Evolutionary conservation across 495 filamentous ascomycete species (phyloP), one percentile per base, ranked within the genome.

Genomic region (Neurospora sp.): DNA sequence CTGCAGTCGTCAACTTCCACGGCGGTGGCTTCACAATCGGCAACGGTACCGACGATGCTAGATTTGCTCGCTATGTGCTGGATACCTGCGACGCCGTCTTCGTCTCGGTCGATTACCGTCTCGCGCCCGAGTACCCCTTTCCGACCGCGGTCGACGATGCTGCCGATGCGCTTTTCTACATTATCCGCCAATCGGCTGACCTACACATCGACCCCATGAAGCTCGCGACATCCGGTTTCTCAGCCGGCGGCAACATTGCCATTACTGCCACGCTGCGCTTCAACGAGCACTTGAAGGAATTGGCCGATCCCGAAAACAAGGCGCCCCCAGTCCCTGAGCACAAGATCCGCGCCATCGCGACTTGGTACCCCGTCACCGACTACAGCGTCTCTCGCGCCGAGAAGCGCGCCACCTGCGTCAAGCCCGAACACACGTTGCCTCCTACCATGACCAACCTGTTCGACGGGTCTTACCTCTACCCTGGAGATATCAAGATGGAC

Each of bases 321-420:
- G 72, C 74, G 16, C 40, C 70, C 16, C 38, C 74, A 9, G 68
- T 80, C 7, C 77, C 81, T 16, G 74, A 77, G 0, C 78, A 84
- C 69, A 70, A 76, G 35, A 77, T 85, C 74, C 71, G 79, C 53
- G 80, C 81, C 42, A 68, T 84, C 22, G 90, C 93, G 40, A 88
- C 89, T 68, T 97, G 91, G 88, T 97, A 97, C 75, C 95, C 95
- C 0, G 86, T 91, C 16, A 89, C 92, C 20, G 95, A 97, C 80
- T 96, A 94, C 80, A 91, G 93, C 3, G 83, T 89, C 16, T 88
- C 90, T 1, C 90, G 95, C 6, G 89, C 87, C 3, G 87, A 91
- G 69, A 91, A 93, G n/a, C 89, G 93, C 12, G 84, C 85, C 1
- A 73, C 86, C 82, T 80, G 87, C 70, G 72, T 86, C 38, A 87